Evolutionary conservation across 371 early-diverging fungal species (phyloP), one percentile per base, ranked within the genome.

Genomic region (Amoeboaphelidium occidentale): DNA sequence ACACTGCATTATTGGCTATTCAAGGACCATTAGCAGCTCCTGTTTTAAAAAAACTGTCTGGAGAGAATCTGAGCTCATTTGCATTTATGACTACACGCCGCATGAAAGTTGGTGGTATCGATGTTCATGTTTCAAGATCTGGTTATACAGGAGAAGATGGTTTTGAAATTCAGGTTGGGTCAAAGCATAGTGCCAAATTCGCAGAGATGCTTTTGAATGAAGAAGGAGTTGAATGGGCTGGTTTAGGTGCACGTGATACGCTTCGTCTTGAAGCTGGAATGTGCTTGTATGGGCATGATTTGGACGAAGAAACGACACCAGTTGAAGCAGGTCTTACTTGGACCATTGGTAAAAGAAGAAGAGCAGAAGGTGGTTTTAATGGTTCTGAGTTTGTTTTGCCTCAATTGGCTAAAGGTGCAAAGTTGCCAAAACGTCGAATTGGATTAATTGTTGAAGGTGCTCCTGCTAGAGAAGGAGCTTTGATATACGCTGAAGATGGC

Each of bases 111-210:
- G 71, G 67, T 44, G 87, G 86, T 48, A 68, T 83, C 23, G 72
- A 73, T 12, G 79, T 79, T 58, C 88, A 88, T 55, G 76, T 92
- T 26, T 82, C 93, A 32, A 79, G 97, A 41, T 88, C 84, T 27
- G 97, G 97, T 22, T 96, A 96, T 68, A 94, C 97, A 49, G 97
- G 97, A 47, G 97, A 96, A 64, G 97, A 96, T 64, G 97, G 97
- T n/a, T 93, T 96, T 58, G 97, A 96, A 72, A 81, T 83, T 53
- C 3, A 27, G 39, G 55, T 49, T 24, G 55, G 45, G 25, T 67
- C 75, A 3, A 57, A 62, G 41, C 73, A 81, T 27, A 75, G 74
- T 14, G 72, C 73, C 20, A 56, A 52, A 27, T 63, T 94, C 42
- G 76, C 84, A 47, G 65, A 77, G 52, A 56, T 70, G 39, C 58